A percentile compares a stretch with the other conserved stretches of the same genome.
phyloP scores from a whole-genome alignment of 305 asterid genomes.

The Rubia peregrina region DNA sequence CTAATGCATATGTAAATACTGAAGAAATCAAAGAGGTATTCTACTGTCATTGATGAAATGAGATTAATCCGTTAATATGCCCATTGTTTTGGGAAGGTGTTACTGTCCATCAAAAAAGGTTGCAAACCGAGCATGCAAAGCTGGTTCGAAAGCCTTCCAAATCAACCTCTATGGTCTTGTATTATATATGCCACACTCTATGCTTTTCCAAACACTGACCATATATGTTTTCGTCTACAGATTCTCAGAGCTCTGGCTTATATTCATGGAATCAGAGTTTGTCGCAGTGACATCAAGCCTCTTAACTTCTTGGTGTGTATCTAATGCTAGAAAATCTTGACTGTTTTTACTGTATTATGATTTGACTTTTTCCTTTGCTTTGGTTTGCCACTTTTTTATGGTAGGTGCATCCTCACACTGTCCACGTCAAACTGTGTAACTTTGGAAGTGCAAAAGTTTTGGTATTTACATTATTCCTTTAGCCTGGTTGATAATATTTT shows the following conservation, averaged over 20 bases:
- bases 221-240: slow-evolving; percentile 29
- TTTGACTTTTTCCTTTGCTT: slow-evolving; percentile 16
- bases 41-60: too few relatives aligned
- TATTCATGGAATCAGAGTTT: slow-evolving; percentile 72
- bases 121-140: too few relatives aligned
- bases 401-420: slow-evolving; percentile 86
- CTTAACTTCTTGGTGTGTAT: slow-evolving; percentile 69
- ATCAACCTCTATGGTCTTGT: too few relatives aligned
- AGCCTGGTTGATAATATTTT: not conserved
- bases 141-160: too few relatives aligned
- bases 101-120: too few relatives aligned
- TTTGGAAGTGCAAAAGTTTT: slow-evolving; percentile 90
- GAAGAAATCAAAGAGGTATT: too few relatives aligned
- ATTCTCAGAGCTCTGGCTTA: slow-evolving; percentile 82
- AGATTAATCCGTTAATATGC: too few relatives aligned
- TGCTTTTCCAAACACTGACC: not conserved
- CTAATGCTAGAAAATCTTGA: slow-evolving; percentile 10
- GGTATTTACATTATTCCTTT: slow-evolving; percentile 32
- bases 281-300: slow-evolving; percentile 89
- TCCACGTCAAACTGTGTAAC: slow-evolving; percentile 79
- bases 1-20: too few relatives aligned
- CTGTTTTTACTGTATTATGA: slow-evolving; percentile 7
- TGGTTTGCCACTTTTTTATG: not conserved
- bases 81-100: too few relatives aligned
- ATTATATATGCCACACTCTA: not conserved